These are phyloP conservation scores for Oryza officinalis DNA, from an alignment of 176 grass and related monocot genomes.

Conservation along the genomic window DNA sequence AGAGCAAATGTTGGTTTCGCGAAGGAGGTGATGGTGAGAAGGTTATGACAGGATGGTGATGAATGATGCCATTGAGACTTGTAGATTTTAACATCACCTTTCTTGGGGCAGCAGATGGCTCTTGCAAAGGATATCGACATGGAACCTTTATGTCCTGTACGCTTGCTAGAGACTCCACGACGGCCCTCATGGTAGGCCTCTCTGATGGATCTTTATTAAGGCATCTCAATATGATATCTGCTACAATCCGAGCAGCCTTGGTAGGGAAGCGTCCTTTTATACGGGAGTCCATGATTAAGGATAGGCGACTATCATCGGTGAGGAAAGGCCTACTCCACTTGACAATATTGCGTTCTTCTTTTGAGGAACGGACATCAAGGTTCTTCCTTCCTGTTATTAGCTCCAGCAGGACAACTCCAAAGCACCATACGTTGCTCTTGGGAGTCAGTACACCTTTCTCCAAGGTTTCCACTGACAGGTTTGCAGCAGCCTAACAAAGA, in stretches of 20 bases:
- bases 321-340: slow-evolving; percentile 92
- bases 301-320: slow-evolving; percentile 84
- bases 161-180: slow-evolving; percentile 60
- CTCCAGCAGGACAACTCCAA: slow-evolving; percentile 91
- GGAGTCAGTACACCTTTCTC: slow-evolving; percentile 94
- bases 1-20: slow-evolving; percentile 22
- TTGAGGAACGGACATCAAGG: slow-evolving; percentile 62
- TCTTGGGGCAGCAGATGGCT: slow-evolving; percentile 61
- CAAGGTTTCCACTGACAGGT: slow-evolving; percentile 85
- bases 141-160: slow-evolving; percentile 89
- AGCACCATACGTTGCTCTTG: slow-evolving; percentile 97
- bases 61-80: slow-evolving; percentile 76
- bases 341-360: slow-evolving; percentile 87
- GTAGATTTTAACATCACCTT: slow-evolving; percentile 92
- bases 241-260: slow-evolving; percentile 79
- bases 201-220: slow-evolving; percentile 81
- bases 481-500: slow-evolving; percentile 62
- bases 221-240: slow-evolving; percentile 80
- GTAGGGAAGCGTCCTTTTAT: slow-evolving; percentile 93
- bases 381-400: slow-evolving; percentile 92
- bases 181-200: slow-evolving; percentile 84
- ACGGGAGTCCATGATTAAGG: slow-evolving; percentile 88
- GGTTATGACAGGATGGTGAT: slow-evolving; percentile 45
- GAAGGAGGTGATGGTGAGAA: slow-evolving; percentile 67
- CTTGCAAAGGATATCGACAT: slow-evolving; percentile 77